phyloP scores from a whole-genome alignment of 2,329 filamentous ascomycete genomes.

The Colletotrichum cereale region DNA sequence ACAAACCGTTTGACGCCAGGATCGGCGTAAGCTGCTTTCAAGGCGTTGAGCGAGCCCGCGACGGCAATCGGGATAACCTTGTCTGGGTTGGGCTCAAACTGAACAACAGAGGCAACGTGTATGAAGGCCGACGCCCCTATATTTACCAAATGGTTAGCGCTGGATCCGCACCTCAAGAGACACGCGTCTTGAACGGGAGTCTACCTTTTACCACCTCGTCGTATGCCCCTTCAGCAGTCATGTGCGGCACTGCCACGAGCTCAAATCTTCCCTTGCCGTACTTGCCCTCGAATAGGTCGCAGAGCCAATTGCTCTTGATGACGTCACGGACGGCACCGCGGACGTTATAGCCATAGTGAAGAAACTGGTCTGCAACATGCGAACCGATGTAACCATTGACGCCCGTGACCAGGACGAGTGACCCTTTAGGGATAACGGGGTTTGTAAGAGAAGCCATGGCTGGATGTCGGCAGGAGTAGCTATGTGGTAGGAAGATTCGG shows the following conservation, averaged over 20 bases:
- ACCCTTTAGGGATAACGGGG: constrained; percentile 2
- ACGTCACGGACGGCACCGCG: constrained; percentile 53
- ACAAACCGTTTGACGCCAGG: constrained; percentile 54
- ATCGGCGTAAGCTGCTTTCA: constrained; percentile 51
- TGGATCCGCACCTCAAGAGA: rapidly evolving
- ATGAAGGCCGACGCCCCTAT: constrained; percentile 47
- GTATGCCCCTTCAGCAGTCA: constrained; percentile 45
- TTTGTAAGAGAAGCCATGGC: background rate
- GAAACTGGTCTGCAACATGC: constrained; percentile 52
- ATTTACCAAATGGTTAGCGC: constrained; percentile 41
- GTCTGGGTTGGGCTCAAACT: constrained; percentile 52
- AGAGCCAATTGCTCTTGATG: constrained; percentile 47
- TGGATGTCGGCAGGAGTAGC: background rate
- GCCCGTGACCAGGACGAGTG: constrained; percentile 53
- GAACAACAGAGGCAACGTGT: constrained; percentile 53
- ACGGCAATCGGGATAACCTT: constrained; percentile 52
- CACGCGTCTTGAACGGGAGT: no score
- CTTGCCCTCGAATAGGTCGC: constrained; percentile 46
- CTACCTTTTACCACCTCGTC: constrained; percentile 46
- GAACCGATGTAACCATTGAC: constrained; percentile 57
- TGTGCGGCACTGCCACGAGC: constrained; percentile 49
- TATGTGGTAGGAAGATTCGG: no score
- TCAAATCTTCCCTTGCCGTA: constrained; percentile 51
- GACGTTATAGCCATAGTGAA: constrained; percentile 52
- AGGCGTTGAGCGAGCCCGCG: constrained; percentile 44